These are phyloP conservation scores for Naegleria fowleri DNA, from an alignment of 208 protist species.

Conservation along the genomic window DNA sequence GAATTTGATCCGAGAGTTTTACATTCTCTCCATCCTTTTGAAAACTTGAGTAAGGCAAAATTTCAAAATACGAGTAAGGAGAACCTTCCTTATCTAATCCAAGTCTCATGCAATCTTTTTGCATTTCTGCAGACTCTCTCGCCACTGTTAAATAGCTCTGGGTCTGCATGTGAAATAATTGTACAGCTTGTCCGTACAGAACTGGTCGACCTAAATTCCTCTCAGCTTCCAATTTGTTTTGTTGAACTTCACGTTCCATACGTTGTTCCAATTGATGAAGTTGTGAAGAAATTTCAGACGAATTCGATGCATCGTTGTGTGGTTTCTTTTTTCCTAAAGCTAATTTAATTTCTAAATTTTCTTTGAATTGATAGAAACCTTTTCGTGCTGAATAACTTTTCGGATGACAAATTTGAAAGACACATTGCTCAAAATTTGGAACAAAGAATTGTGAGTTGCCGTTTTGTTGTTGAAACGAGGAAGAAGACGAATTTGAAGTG, in stretches of 20 bases:
- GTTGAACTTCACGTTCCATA: not conserved
- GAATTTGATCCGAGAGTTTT: not conserved
- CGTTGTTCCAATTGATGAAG: not conserved
- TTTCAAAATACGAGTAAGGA: not conserved
- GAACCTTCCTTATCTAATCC: not conserved
- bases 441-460: not conserved
- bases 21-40: not conserved
- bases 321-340: not conserved
- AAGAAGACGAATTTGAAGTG: not conserved
- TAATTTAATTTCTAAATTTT: not conserved
- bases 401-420: not conserved
- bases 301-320: not conserved
- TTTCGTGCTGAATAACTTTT: not conserved
- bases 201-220: not conserved
- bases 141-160: not conserved
- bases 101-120: constrained; percentile 18
- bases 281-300: not conserved
- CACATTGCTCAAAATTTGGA: not conserved
- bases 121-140: constrained; percentile 15
- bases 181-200: not conserved
- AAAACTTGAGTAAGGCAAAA: not conserved
- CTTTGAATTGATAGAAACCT: not conserved
- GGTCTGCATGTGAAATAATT: not conserved
- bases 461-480: no score
- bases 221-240: not conserved